Evolutionary conservation across 176 grass and related monocot species (phyloP), one percentile per base, ranked within the genome.

Genomic region (Cenchrus fungigraminus): DNA sequence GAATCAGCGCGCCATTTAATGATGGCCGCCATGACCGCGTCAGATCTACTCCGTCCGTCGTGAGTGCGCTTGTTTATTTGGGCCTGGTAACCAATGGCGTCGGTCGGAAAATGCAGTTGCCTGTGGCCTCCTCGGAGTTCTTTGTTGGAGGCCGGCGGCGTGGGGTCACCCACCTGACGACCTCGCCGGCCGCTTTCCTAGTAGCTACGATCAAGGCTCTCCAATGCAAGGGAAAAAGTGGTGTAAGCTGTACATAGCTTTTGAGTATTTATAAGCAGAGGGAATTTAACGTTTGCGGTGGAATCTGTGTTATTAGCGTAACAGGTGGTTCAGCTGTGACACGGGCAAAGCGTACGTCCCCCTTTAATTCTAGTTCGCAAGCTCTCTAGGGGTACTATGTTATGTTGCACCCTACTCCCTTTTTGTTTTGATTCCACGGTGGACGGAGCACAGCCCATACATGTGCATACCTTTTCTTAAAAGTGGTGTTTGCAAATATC

Each of bases 211-310:
- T 46, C 17, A 65, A 55, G 55, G 22, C 47, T 0, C 14, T 37
- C 16, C 76, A 68, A 68, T 68, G 17, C 32, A 68, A 5, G 15
- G 22, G 4, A 1, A 68, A 77, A 77, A 62, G 56, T 11, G 65
- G 32, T 58, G 65, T 72, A 78, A 17, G 65, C 47, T 86, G 88
- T 90, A 82, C 83, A 72, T 73, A 66, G 52, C 79, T 81, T 84
- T 78, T 46, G 9, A 82, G 64, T 77, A 65, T 82, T 82, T 58
- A 46, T 71, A 37, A 60, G 10, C 1, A 12, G 14, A 43, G 40
- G 47, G 77, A 68, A 42, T 15, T 42, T 31, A 81, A 66, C 40
- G 51, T 52, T 66, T 57, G 65, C 28, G 57, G 79, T 78, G 19
- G 79, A 73, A 90, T 90, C 50, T 83, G 4, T 50, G 74, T 54